Base-by-base conservation (phyloP, 2,329 filamentous ascomycete species). In the Pseudogymnoascus sp. region DNA sequence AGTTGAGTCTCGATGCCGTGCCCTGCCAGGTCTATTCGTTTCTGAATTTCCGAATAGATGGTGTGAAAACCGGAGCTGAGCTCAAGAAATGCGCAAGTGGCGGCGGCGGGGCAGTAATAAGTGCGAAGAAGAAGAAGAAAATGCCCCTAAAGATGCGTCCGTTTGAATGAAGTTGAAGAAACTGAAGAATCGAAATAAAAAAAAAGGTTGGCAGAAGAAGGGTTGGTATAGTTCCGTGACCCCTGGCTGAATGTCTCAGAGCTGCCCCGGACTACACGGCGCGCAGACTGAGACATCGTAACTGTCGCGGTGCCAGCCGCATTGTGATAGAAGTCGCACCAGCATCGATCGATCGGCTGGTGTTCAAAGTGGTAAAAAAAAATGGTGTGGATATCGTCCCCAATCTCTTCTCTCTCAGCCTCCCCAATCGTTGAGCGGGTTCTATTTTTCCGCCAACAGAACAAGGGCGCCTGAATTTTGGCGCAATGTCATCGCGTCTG, bases 171-270 rank as follows among this genome's bases (percentile, higher is more conserved):
- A 56, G 50, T 33, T 33, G 50, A 33, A 56, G 26, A 33, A 56
- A 19, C 33, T 21, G 29, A 33, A 33, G 29, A 56, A 33, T 56
- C 50, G 50, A 56, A 56, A 19, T 56, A 56, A 33, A 56, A 56
- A 56, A 10, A 21, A 56, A 19, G 29, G n/a, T 56, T 56, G 50
- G 50, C 50, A 56, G 50, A 56, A 56, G 50, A 56, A 56, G 50
- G 50, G 50, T 33, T 33, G 50, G 50, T 19, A 33, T 33, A 13
- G 26, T 33, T 56, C 50, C 50, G n/a, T 33, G n/a, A 29, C 50
- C 50, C 50, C 50, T 19, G 29, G 50, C 14, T 56, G 29, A 31
- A 56, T 56, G 50, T 56, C 50, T 56, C 29, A 33, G 50, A 31
- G 14, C 50, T 21, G 50, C 19, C 29, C 29, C 50, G 29, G 50